Evolutionary conservation across 441 rosid genomes (phyloP).

Genomic region (Adansonia grandidieri): DNA sequence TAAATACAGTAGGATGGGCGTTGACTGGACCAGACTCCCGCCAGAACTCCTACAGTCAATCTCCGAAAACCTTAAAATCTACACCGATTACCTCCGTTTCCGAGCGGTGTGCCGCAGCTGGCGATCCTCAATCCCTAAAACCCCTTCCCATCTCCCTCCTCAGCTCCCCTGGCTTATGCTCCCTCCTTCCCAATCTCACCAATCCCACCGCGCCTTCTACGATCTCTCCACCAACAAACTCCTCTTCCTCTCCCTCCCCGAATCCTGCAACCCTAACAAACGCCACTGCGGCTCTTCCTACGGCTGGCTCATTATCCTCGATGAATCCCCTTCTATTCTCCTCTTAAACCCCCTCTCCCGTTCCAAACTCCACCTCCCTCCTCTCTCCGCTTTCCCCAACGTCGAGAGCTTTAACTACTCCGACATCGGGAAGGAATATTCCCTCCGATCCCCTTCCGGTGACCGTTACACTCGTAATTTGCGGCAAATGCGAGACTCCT

Average conservation of each 20-base stretch:
- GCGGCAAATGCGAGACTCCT: slow-evolving; percentile 57
- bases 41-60: slow-evolving; percentile 49
- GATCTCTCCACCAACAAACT: slow-evolving; percentile 42
- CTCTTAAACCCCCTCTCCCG: slow-evolving; percentile 60
- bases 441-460: slow-evolving; percentile 30
- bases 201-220: slow-evolving; percentile 47
- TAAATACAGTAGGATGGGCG: slow-evolving; percentile 36
- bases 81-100: slow-evolving; percentile 53
- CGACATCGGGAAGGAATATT: slow-evolving; percentile 56
- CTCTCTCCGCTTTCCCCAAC: slow-evolving; percentile 52
- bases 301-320: slow-evolving; percentile 63
- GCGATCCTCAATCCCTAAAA: slow-evolving; percentile 41
- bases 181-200: slow-evolving; percentile 40
- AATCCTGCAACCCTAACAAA: slow-evolving; percentile 33
- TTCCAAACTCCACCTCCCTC: slow-evolving; percentile 49
- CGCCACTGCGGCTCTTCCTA: slow-evolving; percentile 67
- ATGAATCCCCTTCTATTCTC: slow-evolving; percentile 46
- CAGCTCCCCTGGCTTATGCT: slow-evolving; percentile 75
- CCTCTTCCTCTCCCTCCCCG: slow-evolving; percentile 45
- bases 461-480: slow-evolving; percentile 33
- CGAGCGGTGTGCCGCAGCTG: slow-evolving; percentile 50
- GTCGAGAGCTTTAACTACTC: slow-evolving; percentile 51
- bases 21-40: slow-evolving; percentile 60
- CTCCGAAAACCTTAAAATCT: slow-evolving; percentile 39
- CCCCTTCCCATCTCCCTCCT: slow-evolving; percentile 54